Evolutionary conservation across 2,329 filamentous ascomycete genomes (phyloP).

Genomic region (Penicillium hesseltinei): DNA sequence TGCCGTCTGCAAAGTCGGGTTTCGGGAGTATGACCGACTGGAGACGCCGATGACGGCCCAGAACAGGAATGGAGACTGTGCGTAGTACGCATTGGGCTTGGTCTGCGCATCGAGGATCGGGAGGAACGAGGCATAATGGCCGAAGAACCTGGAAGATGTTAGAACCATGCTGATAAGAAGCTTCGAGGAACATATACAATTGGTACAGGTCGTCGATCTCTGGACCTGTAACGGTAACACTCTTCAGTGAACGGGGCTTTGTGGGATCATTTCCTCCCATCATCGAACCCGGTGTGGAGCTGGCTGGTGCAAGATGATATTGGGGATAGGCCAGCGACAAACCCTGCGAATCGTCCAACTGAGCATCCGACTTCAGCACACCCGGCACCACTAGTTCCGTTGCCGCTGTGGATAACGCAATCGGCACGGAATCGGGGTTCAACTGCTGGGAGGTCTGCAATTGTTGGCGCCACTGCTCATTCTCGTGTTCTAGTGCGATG

Average conservation of each 20-base stretch:
- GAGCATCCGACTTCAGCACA: slow-evolving; percentile 2
- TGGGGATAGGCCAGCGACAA: slow-evolving; percentile 21
- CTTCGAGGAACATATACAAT: slow-evolving; percentile 24
- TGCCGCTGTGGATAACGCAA: slow-evolving; percentile 31
- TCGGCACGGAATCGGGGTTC: slow-evolving; percentile 23
- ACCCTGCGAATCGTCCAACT: slow-evolving; percentile 4
- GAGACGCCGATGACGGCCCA: slow-evolving; percentile 62
- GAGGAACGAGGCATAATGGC: slow-evolving; percentile 38
- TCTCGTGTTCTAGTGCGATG: slow-evolving; percentile 40
- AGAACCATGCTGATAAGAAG: not conserved
- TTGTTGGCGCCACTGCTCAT: slow-evolving; percentile 37
- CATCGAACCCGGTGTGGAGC: slow-evolving; percentile 13
- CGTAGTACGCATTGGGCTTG: slow-evolving; percentile 70
- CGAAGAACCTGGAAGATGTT: slow-evolving; percentile 35
- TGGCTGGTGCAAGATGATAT: slow-evolving; percentile 20
- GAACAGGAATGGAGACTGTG: slow-evolving; percentile 77
- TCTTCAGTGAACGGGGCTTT: slow-evolving; percentile 31
- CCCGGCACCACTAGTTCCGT: slow-evolving; percentile 32
- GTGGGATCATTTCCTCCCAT: slow-evolving; percentile 24
- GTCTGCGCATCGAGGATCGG: slow-evolving; percentile 49
- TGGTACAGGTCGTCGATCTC: slow-evolving; percentile 43
- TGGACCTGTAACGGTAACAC: slow-evolving; percentile 27
- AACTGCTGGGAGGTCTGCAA: slow-evolving; percentile 29
- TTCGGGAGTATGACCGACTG: slow-evolving; percentile 38
- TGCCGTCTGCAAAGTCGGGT: slow-evolving; percentile 40